phyloP scores from a whole-genome alignment of 129 eudicot species.

The Centella asiatica region DNA sequence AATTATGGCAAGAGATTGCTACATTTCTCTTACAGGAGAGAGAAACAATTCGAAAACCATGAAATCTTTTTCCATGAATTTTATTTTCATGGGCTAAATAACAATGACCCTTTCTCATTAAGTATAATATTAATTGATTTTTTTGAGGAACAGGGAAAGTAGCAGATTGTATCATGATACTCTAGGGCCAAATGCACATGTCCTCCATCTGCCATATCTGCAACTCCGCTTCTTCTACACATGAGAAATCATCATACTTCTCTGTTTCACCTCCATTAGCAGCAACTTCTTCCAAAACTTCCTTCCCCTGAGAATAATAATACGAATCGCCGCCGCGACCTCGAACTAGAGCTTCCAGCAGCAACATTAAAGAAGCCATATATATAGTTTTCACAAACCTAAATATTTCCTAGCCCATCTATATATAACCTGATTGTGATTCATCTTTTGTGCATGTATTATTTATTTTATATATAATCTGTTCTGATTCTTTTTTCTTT shows the following conservation, averaged over 20 bases:
- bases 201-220: constrained; percentile 3
- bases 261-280: background rate
- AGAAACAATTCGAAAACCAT: too few relatives aligned
- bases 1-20: too few relatives aligned
- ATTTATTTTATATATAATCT: background rate
- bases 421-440: background rate
- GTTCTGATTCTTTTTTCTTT: background rate
- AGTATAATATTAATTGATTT: too few relatives aligned
- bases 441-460: background rate
- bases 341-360: constrained; percentile 12
- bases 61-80: too few relatives aligned
- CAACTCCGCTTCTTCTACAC: background rate
- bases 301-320: background rate
- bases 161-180: background rate
- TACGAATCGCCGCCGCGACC: background rate
- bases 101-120: too few relatives aligned
- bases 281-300: background rate
- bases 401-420: background rate
- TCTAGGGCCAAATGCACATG: constrained; percentile 5
- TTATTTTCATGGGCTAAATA: too few relatives aligned
- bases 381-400: background rate
- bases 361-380: constrained; percentile 11
- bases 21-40: too few relatives aligned
- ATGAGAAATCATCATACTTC: background rate
- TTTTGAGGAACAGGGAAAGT: background rate